Conservation (phyloP, 2,329 filamentous ascomycete species). For the Talaromyces sp. region DNA sequence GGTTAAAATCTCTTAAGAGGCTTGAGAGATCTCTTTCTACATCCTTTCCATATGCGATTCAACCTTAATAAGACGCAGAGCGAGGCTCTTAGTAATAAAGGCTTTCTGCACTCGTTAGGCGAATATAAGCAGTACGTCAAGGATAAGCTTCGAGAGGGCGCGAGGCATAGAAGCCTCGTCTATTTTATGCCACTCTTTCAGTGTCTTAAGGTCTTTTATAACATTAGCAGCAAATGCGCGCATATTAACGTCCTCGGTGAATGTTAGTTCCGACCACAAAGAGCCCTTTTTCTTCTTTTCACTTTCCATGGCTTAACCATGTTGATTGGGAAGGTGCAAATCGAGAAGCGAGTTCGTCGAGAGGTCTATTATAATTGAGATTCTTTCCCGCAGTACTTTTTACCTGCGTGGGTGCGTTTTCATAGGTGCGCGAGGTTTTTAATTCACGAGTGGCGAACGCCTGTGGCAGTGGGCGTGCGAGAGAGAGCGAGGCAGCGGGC, state of each 20-base stretch:
- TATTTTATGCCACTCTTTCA: background rate
- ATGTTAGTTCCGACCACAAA: background rate
- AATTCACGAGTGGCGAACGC: too few species aligned
- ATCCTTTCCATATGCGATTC: constrained; percentile 2
- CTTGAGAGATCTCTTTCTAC: background rate
- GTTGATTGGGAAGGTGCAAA: background rate
- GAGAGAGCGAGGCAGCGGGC: too few species aligned
- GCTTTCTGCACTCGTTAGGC: background rate
- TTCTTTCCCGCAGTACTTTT: too few species aligned
- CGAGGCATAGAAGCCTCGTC: background rate
- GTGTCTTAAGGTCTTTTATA: background rate
- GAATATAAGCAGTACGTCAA: background rate
- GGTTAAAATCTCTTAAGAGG: background rate
- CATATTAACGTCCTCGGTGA: background rate
- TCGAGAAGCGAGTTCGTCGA: background rate
- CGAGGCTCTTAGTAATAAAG: background rate
- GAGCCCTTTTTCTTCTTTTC: background rate
- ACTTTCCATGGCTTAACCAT: background rate
- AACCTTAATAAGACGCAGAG: background rate
- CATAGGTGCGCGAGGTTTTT: background rate
- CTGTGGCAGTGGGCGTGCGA: too few species aligned
- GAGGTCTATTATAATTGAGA: background rate
- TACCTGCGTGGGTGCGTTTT: background rate
- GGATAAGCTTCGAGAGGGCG: background rate
- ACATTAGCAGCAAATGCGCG: background rate